Evolutionary conservation across 2,329 filamentous ascomycete genomes (phyloP), one percentile per base, ranked within the genome.

Genomic region (Lomentospora prolificans): DNA sequence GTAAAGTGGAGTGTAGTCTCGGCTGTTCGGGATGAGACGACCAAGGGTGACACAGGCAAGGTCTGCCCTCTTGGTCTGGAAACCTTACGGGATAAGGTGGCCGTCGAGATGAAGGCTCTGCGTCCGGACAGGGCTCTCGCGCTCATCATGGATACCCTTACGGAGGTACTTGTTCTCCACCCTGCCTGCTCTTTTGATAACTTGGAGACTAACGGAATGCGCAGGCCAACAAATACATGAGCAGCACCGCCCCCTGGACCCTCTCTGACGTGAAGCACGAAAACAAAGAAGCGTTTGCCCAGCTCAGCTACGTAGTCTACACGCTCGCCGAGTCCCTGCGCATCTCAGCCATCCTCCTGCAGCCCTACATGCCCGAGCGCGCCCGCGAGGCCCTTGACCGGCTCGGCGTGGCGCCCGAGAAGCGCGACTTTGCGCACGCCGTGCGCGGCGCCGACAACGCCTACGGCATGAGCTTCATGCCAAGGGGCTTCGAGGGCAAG

Each of bases 311-410:
- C 61, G 77, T 80, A 36, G 75, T 99, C 27, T 96, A 82, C 67
- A 76, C 86, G 46, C 75, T 78, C 46, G 80, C 85, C 7, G 94
- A 99, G 70, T 80, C 86, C 3, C 67, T 96, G 50, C 86, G 94
- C 36, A 81, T 96, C 24, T 75, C 78, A 0, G 89, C 85, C 12
- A 96, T 99, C 62, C 74, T 97, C 50, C 73, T 99, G 48, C 91
- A 96, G 68, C 90, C 94, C 1, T 89, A 91, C 65, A 95, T 99
- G 79, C 94, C 94, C 0, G 76, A 73, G 41, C 95, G 95, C 69
- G 80, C 89, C 50, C 70, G 71, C 9, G 73, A 81, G 61, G 70
- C 96, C 30, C 78, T 99, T 0, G 86, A 96, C 66, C 79, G 86
- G 64, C 73, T 99, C 7, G 86, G 87, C 1, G 90, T 99, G 3